These are phyloP conservation scores for Fomitopsis serialis DNA, from an alignment of 768 basidiomycete species.

Conservation along the genomic window DNA sequence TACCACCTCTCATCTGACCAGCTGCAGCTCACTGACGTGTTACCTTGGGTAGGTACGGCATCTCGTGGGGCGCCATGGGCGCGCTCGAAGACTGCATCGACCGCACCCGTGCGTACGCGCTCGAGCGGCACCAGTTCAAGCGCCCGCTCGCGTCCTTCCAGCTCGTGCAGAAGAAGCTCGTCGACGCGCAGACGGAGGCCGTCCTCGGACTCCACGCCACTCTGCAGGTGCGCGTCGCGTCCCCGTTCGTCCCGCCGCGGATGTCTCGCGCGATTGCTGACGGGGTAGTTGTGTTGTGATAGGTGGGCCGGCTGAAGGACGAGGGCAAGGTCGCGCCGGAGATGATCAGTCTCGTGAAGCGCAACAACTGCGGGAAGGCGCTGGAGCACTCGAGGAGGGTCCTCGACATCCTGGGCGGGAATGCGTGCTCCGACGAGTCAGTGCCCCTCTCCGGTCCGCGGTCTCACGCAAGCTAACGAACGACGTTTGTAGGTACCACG, in stretches of 20 bases:
- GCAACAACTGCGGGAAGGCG: conserved; percentile 95
- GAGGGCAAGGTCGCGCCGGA: conserved; percentile 67
- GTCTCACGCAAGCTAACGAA: background rate
- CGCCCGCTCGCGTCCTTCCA: conserved; percentile 92
- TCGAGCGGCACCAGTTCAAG: conserved; percentile 87
- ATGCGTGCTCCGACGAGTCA: conserved; percentile 90
- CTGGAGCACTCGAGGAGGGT: conserved; percentile 75
- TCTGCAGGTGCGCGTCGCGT: conserved; percentile 45
- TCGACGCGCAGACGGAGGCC: conserved; percentile 86
- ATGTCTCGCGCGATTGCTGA: background rate
- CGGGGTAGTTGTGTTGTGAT: no score
- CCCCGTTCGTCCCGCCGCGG: background rate
- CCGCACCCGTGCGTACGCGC: conserved; percentile 74
- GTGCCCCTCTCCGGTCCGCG: conserved; percentile 21
- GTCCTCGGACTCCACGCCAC: conserved; percentile 73
- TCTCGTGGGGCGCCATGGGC: conserved; percentile 95
- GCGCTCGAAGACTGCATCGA: conserved; percentile 88
- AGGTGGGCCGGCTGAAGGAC: conserved; percentile 80
- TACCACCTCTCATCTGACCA: no score
- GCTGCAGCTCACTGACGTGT: no score
- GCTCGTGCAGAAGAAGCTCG: conserved; percentile 96
- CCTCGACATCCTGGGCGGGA: conserved; percentile 90
- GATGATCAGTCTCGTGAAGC: conserved; percentile 93
- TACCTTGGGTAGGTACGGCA: conserved; percentile 58
- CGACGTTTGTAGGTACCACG: conserved; percentile 63